A percentile compares a stretch with the other conserved stretches of the same genome.
Evolutionary conservation across 1,139 yeast species (phyloP).

Genomic region (Diutina neorugosa): DNA sequence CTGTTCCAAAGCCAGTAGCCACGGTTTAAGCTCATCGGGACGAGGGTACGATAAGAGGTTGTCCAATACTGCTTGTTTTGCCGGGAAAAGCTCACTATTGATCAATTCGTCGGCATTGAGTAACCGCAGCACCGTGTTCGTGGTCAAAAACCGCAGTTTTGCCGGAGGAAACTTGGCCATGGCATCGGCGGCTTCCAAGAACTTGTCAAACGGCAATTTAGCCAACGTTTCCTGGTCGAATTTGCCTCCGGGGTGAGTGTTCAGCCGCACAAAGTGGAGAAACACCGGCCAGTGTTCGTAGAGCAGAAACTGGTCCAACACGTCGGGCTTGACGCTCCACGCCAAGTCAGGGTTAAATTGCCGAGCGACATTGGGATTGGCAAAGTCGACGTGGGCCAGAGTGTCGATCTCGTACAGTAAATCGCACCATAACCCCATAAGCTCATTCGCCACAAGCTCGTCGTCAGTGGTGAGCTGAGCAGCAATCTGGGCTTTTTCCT

Average conservation of each 20-base stretch:
- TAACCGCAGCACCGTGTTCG: not conserved
- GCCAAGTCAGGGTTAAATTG: constrained; percentile 3
- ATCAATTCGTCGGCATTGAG: not conserved
- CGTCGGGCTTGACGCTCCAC: not conserved
- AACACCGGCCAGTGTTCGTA: constrained; percentile 2
- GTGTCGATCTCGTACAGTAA: not conserved
- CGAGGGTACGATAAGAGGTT: not conserved
- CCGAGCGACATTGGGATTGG: constrained; percentile 2
- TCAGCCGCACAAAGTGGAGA: not conserved
- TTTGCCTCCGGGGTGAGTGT: not conserved
- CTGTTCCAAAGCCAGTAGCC: not conserved
- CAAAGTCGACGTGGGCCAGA: not conserved
- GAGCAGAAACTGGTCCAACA: not conserved
- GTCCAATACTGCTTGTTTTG: not conserved
- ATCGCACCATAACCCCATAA: not conserved
- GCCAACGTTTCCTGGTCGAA: not conserved
- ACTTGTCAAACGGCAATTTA: not conserved
- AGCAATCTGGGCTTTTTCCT: not conserved
- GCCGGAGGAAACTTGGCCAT: not conserved
- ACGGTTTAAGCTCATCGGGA: not conserved
- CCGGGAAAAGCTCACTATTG: not conserved
- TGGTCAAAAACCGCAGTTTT: not conserved
- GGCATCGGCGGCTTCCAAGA: not conserved
- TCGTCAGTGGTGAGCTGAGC: not conserved
- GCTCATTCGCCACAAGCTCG: not conserved